Conservation (phyloP, 768 basidiomycete species). For the Imleria badia region DNA sequence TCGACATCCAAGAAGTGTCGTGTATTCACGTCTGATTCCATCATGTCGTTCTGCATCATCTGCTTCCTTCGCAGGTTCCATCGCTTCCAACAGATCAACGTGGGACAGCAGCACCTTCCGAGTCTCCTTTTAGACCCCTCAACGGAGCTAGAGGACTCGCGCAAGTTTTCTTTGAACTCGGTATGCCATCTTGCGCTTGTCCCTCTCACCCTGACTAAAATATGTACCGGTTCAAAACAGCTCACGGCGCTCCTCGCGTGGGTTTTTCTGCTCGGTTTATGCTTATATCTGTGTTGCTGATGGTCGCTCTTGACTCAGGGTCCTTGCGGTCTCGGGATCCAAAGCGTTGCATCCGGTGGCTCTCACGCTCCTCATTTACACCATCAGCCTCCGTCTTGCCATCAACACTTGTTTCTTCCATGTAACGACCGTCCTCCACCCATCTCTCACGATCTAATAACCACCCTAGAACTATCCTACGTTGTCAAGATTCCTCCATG, state of each 20-base stretch:
- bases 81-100: neutral
- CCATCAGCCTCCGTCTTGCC: constrained; percentile 20
- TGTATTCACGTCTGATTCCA: too few species aligned
- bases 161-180: constrained; percentile 16
- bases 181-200: constrained; percentile 1
- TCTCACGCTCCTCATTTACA: constrained; percentile 24
- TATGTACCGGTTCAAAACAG: neutral
- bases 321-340: constrained; percentile 12
- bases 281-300: neutral
- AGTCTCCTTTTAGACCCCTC: neutral
- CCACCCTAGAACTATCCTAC: constrained; percentile 3
- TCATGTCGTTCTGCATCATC: constrained; percentile 3
- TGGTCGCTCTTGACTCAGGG: neutral
- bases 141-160: constrained; percentile 11
- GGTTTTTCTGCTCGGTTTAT: neutral
- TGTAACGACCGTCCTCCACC: neutral
- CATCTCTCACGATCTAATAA: neutral
- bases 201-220: neutral
- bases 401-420: constrained; percentile 5
- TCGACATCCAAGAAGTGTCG: too few species aligned
- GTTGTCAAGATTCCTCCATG: constrained; percentile 13
- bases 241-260: constrained; percentile 20
- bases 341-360: constrained; percentile 1
- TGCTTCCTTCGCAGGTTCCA: neutral
- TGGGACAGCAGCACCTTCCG: neutral